phyloP scores from a whole-genome alignment of 2,329 filamentous ascomycete genomes.

The Paraphaeosphaeria sporulosa region DNA sequence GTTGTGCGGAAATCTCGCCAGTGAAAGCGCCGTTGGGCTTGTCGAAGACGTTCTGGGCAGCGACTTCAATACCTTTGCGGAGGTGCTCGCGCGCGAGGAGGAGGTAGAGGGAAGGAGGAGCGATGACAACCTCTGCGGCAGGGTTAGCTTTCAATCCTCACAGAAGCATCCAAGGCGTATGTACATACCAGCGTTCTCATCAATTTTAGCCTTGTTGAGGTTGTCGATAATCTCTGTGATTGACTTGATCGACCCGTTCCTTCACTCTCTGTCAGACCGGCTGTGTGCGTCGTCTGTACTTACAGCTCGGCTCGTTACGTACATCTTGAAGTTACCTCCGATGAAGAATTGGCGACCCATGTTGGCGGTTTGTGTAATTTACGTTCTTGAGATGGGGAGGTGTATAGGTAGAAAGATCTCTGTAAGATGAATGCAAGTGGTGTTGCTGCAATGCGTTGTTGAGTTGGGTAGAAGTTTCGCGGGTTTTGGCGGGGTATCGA shows the following conservation, averaged over 20 bases:
- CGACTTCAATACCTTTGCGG: constrained; percentile 79
- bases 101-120: constrained; percentile 90
- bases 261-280: constrained; percentile 51
- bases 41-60: constrained; percentile 97
- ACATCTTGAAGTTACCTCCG: constrained; percentile 99
- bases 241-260: constrained; percentile 91
- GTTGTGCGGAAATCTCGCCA: constrained; percentile 90
- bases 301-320: constrained; percentile 40
- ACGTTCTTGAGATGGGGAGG: constrained; percentile 8
- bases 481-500: constrained; percentile 16
- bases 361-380: constrained; percentile 55
- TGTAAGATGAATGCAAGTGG: constrained; percentile 14
- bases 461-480: constrained; percentile 26
- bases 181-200: constrained; percentile 72
- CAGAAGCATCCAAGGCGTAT: neutral
- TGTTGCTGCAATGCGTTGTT: constrained; percentile 40
- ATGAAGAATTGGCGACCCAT: constrained; percentile 98
- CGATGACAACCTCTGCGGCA: constrained; percentile 86
- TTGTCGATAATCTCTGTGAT: constrained; percentile 90
- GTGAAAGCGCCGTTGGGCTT: constrained; percentile 97
- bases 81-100: constrained; percentile 82
- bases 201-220: constrained; percentile 85
- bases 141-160: neutral
- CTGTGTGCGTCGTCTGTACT: constrained; percentile 20
- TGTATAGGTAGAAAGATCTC: constrained; percentile 17